A percentile compares a stretch with the other conserved stretches of the same genome.
Conservation (phyloP, 192 early-diverging fungal species). For the Coemansia asiatica region DNA sequence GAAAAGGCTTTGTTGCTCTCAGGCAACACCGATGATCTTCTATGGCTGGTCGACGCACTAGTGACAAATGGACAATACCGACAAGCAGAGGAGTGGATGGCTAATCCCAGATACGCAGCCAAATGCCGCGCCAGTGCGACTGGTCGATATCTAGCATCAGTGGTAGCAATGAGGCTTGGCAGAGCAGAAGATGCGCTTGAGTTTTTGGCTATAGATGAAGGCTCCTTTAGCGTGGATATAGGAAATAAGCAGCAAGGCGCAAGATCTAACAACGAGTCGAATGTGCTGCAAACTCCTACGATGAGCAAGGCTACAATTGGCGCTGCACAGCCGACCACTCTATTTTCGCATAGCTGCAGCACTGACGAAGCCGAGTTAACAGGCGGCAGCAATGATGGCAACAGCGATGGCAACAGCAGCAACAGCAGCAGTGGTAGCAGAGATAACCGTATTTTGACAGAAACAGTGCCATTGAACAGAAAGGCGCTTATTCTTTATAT, state of each 20-base stretch:
- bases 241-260: neutral
- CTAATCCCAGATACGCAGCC: slow-evolving; percentile 19
- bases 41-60: slow-evolving; percentile 51
- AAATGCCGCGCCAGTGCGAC: slow-evolving; percentile 19
- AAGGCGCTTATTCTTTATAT: slow-evolving; percentile 49
- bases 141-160: slow-evolving; percentile 44
- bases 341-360: neutral
- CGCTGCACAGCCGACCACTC: neutral
- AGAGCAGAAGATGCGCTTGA: slow-evolving; percentile 51
- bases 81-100: slow-evolving; percentile 49
- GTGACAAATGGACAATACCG: slow-evolving; percentile 54
- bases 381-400: neutral
- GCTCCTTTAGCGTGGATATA: neutral
- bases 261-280: neutral
- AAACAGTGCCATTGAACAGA: slow-evolving; percentile 27
- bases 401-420: neutral
- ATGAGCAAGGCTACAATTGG: neutral
- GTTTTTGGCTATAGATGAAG: slow-evolving; percentile 20
- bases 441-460: neutral
- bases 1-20: slow-evolving; percentile 46
- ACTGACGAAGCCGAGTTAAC: neutral
- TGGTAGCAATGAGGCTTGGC: slow-evolving; percentile 50
- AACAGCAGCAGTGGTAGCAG: slow-evolving; percentile 8
- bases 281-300: neutral
- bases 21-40: slow-evolving; percentile 30